Conservation (phyloP, 257 asterid genomes). For the Leptodermis oblonga region DNA sequence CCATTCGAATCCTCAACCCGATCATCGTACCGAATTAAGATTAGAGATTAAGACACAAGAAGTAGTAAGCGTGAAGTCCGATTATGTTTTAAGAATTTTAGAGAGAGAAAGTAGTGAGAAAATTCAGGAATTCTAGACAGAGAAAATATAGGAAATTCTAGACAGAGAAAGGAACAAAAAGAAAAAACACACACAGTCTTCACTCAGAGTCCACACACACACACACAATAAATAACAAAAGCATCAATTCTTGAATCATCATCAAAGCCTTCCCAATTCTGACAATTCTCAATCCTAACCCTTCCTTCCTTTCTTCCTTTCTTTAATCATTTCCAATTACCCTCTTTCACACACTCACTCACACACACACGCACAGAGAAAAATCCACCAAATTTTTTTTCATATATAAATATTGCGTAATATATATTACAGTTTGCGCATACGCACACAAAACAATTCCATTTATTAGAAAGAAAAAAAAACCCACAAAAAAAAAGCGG, state of each 20-base stretch:
- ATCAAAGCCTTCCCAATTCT: conserved; percentile 16
- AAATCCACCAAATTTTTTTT: conserved; percentile 7
- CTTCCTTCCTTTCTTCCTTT: conserved; percentile 11
- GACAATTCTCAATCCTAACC: conserved; percentile 25
- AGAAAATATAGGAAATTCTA: too few species aligned
- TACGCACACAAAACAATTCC: conserved; percentile 6
- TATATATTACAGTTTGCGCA: conserved; percentile 10
- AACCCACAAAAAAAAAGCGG: not conserved
- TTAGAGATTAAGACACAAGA: too few species aligned
- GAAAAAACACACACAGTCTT: conserved; percentile 2
- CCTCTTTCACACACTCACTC: conserved; percentile 9
- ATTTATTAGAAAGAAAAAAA: conserved; percentile 4
- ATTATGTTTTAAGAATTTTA: not conserved
- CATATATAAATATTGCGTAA: conserved; percentile 11
- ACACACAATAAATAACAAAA: conserved; percentile 19
- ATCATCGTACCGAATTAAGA: conserved; percentile 17
- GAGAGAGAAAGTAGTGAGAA: conserved; percentile 11
- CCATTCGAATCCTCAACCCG: conserved; percentile 7
- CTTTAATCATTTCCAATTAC: conserved; percentile 19
- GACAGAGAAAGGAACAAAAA: not conserved
- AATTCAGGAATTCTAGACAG: not conserved
- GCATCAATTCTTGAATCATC: conserved; percentile 12
- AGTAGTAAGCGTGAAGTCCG: conserved; percentile 8
- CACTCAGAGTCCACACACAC: conserved; percentile 8
- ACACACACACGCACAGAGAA: conserved; percentile 7